Conservation (phyloP, 257 asterid genomes). For the Perilla frutescens region DNA sequence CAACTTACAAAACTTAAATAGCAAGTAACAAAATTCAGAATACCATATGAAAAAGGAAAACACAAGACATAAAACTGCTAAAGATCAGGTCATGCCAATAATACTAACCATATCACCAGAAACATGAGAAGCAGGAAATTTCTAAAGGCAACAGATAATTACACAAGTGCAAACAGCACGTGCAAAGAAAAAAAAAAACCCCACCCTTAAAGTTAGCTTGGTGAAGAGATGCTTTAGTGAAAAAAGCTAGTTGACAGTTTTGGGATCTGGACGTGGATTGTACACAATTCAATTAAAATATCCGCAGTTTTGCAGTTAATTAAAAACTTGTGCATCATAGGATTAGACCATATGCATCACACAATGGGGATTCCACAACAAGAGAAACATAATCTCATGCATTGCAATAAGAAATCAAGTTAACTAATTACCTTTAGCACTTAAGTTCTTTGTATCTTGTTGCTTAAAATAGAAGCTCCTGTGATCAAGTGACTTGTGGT, state of each 20-base stretch:
- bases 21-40: too few relatives aligned
- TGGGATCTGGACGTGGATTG: neutral
- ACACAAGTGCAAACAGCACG: neutral
- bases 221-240: constrained; percentile 16
- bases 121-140: neutral
- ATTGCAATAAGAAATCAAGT: constrained; percentile 30
- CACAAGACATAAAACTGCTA: neutral
- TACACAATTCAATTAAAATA: neutral
- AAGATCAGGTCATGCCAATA: neutral
- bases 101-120: neutral
- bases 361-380: constrained; percentile 9
- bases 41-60: neutral
- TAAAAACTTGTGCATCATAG: constrained; percentile 11
- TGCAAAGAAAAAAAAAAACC: constrained; percentile 1
- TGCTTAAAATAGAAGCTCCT: constrained; percentile 97
- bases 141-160: neutral
- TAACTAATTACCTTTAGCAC: constrained; percentile 78
- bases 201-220: neutral
- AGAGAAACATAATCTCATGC: constrained; percentile 28
- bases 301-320: constrained; percentile 8
- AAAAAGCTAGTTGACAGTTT: neutral
- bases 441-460: constrained; percentile 93
- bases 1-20: too few relatives aligned
- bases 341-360: constrained; percentile 19
- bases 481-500: constrained; percentile 97